These are phyloP conservation scores for Balansia obtecta DNA, from an alignment of 2,329 filamentous ascomycete species.

Conservation along the genomic window DNA sequence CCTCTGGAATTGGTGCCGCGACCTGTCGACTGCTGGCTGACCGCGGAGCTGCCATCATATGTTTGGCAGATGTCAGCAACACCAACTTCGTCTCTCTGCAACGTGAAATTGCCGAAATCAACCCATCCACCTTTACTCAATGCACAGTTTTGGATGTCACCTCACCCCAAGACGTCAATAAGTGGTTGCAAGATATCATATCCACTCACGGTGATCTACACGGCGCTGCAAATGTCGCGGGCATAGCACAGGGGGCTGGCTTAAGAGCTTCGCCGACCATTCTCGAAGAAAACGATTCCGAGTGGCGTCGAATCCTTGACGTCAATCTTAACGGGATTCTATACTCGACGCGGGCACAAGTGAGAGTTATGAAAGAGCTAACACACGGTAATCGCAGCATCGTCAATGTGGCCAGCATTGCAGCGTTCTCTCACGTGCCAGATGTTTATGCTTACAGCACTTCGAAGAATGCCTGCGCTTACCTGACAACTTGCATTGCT, in stretches of 20 bases:
- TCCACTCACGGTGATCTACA: conserved; percentile 1
- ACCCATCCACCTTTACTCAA: neutral
- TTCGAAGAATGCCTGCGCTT: conserved; percentile 1
- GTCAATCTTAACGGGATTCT: conserved; percentile 1
- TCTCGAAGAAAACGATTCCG: neutral
- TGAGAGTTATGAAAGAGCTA: conserved; percentile 2
- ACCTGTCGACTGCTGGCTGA: conserved; percentile 3
- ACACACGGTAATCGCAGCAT: neutral
- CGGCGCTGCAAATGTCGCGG: conserved; percentile 1
- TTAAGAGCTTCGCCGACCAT: neutral
- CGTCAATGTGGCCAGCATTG: conserved; percentile 3
- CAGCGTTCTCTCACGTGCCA: conserved; percentile 2
- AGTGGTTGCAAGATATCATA: neutral
- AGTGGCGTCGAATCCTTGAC: neutral
- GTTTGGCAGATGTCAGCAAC: no score
- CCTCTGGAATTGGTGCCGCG: conserved; percentile 2
- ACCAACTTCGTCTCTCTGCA: no score
- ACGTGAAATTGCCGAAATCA: no score
- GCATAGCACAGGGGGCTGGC: conserved; percentile 1
- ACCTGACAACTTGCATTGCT: conserved; percentile 1
- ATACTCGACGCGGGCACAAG: neutral
- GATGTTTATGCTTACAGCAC: conserved; percentile 3
- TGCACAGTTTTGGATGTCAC: neutral
- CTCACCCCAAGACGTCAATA: neutral
- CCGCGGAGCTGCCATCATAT: no score